Percentiles rank a stretch among this genome's conserved stretches.
phyloP scores from a whole-genome alignment of 106 monocot genomes.

The Allium fistulosum region DNA sequence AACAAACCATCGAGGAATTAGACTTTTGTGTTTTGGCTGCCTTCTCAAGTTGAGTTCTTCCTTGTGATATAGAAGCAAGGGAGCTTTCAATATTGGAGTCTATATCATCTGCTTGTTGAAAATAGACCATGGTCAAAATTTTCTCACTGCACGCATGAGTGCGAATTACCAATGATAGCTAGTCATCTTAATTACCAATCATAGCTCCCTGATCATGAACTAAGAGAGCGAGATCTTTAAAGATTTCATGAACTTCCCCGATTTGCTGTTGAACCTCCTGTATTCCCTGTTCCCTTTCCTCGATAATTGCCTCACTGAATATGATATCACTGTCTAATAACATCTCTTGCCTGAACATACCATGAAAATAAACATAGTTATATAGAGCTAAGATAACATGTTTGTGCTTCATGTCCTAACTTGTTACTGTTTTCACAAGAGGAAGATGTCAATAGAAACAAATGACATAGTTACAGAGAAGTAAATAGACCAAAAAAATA shows the following conservation, averaged over 20 bases:
- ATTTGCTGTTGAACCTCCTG: conserved; percentile 93
- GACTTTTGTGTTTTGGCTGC: conserved; percentile 78
- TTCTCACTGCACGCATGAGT: no score
- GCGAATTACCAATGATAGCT: background rate
- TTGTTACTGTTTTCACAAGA: no score
- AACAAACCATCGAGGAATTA: conserved; percentile 76
- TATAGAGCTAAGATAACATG: no score
- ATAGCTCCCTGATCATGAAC: conserved; percentile 82
- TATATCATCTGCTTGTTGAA: no score
- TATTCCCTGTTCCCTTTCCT: conserved; percentile 93
- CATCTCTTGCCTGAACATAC: conserved; percentile 81
- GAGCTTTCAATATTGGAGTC: no score
- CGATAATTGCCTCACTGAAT: conserved; percentile 94
- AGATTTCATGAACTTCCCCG: no score
- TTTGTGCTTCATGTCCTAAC: no score
- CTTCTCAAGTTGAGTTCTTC: conserved; percentile 49
- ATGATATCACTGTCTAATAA: conserved; percentile 80
- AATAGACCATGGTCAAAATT: background rate
- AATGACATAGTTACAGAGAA: no score
- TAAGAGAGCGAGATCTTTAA: conserved; percentile 81
- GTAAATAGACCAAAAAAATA: no score
- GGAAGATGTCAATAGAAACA: no score
- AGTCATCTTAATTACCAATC: conserved; percentile 41
- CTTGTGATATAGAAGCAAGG: no score
- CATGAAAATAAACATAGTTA: no score